phyloP scores from a whole-genome alignment of 176 grass and related monocot species.

The Secale cereale region DNA sequence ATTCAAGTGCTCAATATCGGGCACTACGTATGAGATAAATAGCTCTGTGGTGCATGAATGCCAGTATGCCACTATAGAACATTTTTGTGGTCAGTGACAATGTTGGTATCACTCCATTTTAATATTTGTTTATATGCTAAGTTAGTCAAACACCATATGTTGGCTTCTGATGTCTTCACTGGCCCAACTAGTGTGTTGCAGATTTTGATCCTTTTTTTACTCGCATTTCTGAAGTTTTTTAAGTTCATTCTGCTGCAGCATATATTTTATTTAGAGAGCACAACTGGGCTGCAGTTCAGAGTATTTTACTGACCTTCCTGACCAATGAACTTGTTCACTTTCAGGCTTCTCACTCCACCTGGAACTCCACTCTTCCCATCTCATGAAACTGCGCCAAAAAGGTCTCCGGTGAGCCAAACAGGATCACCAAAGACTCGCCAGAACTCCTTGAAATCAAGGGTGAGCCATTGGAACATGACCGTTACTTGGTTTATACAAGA shows the following conservation, averaged over 20 bases:
- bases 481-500: not conserved
- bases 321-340: constrained; percentile 33
- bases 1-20: not conserved
- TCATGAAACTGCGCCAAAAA: constrained; percentile 72
- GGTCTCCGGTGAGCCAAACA: constrained; percentile 54
- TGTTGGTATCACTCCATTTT: too few species aligned
- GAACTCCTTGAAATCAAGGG: constrained; percentile 89
- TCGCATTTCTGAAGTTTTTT: not conserved
- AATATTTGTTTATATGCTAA: too few species aligned
- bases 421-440: constrained; percentile 78
- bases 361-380: constrained; percentile 88
- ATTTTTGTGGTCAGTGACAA: too few species aligned
- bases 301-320: constrained; percentile 18
- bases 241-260: constrained; percentile 6
- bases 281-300: not conserved
- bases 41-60: not conserved
- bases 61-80: too few species aligned
- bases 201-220: constrained; percentile 10
- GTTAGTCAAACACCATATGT: too few species aligned
- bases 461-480: constrained; percentile 20
- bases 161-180: too few species aligned
- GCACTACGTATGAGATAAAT: not conserved
- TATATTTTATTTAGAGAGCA: not conserved
- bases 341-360: constrained; percentile 95
- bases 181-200: too few species aligned